These are phyloP conservation scores for Exophiala sp. DNA, from an alignment of 2,329 filamentous ascomycete species.

Conservation along the genomic window DNA sequence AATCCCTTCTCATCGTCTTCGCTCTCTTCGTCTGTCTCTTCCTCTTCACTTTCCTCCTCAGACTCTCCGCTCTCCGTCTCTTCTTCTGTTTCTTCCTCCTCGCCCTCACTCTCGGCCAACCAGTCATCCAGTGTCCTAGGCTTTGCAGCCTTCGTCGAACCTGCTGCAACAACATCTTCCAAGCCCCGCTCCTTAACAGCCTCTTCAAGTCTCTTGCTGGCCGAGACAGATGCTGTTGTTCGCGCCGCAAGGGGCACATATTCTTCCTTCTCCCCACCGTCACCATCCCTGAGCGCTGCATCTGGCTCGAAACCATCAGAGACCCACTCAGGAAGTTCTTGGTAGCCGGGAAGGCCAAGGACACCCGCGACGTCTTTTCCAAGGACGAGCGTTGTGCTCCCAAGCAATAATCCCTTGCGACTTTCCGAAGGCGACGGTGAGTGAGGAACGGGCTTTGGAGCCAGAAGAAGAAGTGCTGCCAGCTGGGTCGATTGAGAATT, in stretches of 20 bases:
- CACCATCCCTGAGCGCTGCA: slow-evolving; percentile 63
- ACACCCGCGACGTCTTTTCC: slow-evolving; percentile 66
- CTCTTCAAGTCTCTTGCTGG: slow-evolving; percentile 42
- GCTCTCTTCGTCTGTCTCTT: slow-evolving; percentile 15
- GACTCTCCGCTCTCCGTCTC: slow-evolving; percentile 41
- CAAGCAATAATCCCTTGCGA: slow-evolving; percentile 72
- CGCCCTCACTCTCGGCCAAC: slow-evolving; percentile 69
- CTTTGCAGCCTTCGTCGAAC: slow-evolving; percentile 38
- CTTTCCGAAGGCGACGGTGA: slow-evolving; percentile 84
- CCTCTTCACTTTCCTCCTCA: neutral
- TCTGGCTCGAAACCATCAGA: slow-evolving; percentile 75
- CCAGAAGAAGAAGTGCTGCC: slow-evolving; percentile 83
- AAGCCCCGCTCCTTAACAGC: slow-evolving; percentile 42
- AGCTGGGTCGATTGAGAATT: slow-evolving; percentile 74
- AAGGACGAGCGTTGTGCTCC: slow-evolving; percentile 80
- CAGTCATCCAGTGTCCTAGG: slow-evolving; percentile 89
- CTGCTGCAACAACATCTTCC: slow-evolving; percentile 28
- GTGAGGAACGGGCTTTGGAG: slow-evolving; percentile 90
- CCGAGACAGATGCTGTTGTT: slow-evolving; percentile 33
- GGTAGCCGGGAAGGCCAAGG: slow-evolving; percentile 74
- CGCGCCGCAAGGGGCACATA: slow-evolving; percentile 33
- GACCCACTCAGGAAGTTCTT: slow-evolving; percentile 80
- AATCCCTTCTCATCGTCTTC: slow-evolving; percentile 12
- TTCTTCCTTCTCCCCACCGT: slow-evolving; percentile 28
- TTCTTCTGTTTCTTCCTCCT: slow-evolving; percentile 55